A percentile compares a stretch with the other conserved stretches of the same genome.
phyloP scores from a whole-genome alignment of 75 land plant genomes.

The Pinus taeda region DNA sequence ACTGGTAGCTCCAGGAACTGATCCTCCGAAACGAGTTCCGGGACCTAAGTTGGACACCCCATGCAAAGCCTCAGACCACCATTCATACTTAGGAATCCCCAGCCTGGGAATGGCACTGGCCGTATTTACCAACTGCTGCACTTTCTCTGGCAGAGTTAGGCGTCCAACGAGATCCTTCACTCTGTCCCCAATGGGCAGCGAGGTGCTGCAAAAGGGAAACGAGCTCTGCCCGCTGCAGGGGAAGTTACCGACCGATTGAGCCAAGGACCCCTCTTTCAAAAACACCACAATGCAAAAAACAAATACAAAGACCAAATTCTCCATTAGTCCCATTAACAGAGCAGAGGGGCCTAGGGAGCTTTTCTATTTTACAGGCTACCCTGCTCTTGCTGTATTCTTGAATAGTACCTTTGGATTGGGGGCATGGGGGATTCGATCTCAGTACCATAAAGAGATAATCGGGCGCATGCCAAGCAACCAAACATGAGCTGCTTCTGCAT shows the following conservation, averaged over 20 bases:
- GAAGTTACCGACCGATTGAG: not conserved
- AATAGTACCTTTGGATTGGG: too few species aligned
- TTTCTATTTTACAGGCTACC: too few species aligned
- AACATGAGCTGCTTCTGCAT: too few species aligned
- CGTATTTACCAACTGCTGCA: constrained; percentile 46
- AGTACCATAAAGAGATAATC: too few species aligned
- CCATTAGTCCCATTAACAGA: not conserved
- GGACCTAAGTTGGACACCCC: constrained; percentile 75
- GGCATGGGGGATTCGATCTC: too few species aligned
- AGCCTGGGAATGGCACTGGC: constrained; percentile 70
- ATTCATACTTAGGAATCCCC: constrained; percentile 70
- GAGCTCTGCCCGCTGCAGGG: not conserved
- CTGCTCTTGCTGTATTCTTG: too few species aligned
- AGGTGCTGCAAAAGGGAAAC: not conserved
- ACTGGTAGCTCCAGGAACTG: constrained; percentile 74
- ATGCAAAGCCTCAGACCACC: constrained; percentile 96
- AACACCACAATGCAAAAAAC: not conserved
- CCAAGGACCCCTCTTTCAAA: not conserved
- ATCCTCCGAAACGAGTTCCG: constrained; percentile 53
- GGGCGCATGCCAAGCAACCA: too few species aligned
- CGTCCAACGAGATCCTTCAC: constrained; percentile 55
- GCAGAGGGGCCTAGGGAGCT: too few species aligned
- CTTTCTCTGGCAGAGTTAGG: constrained; percentile 72
- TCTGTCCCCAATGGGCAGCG: constrained; percentile 12
- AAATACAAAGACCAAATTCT: not conserved